These are phyloP conservation scores for Adansonia grandidieri DNA, from an alignment of 441 rosid genomes.

Conservation along the genomic window DNA sequence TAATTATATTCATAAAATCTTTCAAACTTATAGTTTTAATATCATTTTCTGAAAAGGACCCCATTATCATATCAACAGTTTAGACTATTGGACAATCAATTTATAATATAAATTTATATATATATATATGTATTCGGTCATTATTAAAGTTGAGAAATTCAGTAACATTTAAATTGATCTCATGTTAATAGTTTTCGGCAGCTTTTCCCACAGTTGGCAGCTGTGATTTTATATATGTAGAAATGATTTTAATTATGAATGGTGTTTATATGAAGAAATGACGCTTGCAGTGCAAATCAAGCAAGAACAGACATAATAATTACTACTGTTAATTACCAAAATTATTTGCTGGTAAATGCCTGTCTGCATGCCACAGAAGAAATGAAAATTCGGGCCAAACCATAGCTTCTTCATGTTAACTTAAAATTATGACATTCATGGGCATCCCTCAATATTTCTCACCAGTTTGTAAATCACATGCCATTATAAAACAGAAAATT, in stretches of 20 bases:
- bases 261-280: neutral
- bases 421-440: neutral
- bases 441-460: neutral
- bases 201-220: neutral
- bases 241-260: slow-evolving; percentile 1
- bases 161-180: slow-evolving; percentile 7
- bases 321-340: slow-evolving; percentile 3
- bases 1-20: neutral
- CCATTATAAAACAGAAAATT: neutral
- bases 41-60: neutral
- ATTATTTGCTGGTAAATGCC: slow-evolving; percentile 9
- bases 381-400: neutral
- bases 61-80: slow-evolving; percentile 6
- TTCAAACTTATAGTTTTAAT: neutral
- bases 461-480: slow-evolving; percentile 15
- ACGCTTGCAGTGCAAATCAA: slow-evolving; percentile 23
- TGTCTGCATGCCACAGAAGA: neutral
- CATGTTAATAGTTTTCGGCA: neutral
- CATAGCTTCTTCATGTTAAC: neutral
- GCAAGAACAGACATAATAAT: slow-evolving; percentile 39
- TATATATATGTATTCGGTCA: neutral
- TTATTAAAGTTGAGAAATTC: neutral
- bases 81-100: neutral
- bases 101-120: neutral
- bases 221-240: slow-evolving; percentile 7